Percentiles rank a stretch among this genome's conserved stretches.
These are phyloP conservation scores for Lactuca sativa DNA, from an alignment of 129 eudicot species.

Conservation along the genomic window DNA sequence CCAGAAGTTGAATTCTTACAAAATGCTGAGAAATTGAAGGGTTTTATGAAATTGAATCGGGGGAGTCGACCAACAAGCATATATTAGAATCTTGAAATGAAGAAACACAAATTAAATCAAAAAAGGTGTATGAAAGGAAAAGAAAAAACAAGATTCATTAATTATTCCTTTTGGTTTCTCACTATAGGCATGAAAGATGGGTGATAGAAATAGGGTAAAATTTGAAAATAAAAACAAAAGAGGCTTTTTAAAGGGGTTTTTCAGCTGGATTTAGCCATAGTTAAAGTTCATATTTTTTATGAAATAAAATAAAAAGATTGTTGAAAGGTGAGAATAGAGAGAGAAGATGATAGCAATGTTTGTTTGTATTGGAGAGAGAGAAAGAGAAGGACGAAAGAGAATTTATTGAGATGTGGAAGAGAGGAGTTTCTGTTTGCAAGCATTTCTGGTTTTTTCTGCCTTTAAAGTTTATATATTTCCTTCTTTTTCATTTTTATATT, in stretches of 20 bases:
- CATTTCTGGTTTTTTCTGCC: conserved; percentile 17
- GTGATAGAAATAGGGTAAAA: conserved; percentile 16
- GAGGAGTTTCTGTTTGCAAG: conserved; percentile 19
- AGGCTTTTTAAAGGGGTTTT: conserved; percentile 27
- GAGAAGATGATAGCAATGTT: conserved; percentile 12
- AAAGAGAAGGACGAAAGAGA: conserved; percentile 18
- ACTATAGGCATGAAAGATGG: conserved; percentile 24
- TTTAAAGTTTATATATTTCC: conserved; percentile 9
- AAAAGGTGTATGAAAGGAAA: conserved; percentile 5
- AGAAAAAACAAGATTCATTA: conserved; percentile 6
- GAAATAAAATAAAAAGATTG: background rate
- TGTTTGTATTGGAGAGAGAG: conserved; percentile 24
- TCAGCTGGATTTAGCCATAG: conserved; percentile 20
- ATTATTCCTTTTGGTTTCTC: conserved; percentile 26
- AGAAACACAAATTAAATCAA: background rate
- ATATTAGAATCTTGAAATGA: conserved; percentile 3
- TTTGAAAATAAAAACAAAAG: conserved; percentile 35
- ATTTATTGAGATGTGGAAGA: conserved; percentile 24
- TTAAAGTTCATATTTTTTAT: conserved; percentile 2
- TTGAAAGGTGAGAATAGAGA: conserved; percentile 2
- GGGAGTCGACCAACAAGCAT: background rate
- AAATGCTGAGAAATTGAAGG: conserved; percentile 1
- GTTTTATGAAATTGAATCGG: background rate
- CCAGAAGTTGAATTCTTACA: background rate
- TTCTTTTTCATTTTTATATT: conserved; percentile 2